Base-by-base conservation (phyloP, 2,329 filamentous ascomycete genomes). In the Atkinsonella texensis region DNA sequence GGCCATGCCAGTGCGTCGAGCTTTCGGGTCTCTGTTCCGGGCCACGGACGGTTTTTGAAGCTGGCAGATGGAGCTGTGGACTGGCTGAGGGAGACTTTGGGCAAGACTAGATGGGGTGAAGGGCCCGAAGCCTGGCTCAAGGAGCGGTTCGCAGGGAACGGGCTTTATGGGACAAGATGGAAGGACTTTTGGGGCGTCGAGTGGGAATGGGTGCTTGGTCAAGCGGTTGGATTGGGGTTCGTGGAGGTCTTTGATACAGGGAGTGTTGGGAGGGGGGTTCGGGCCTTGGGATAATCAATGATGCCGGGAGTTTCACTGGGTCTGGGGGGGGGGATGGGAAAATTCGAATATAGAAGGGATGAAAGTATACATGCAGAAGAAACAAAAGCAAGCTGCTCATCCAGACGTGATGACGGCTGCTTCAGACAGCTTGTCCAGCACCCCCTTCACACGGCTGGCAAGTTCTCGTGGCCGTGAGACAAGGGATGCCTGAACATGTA, bases 241-340 rank as follows among this genome's bases (percentile, higher is more conserved):
- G 75, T 89, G 4, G 85, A 90, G 65, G 68, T 87, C 13, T 90
- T 90, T 63, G 79, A 87, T 60, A 89, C 85, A 12, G 74, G 82
- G 13, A 85, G 80, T 59, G 83, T 89, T n/a, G 85, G 85, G 1
- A 73, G 77, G 54, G 85, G 80, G 11, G 75, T 87, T 53, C 73
- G 80, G 57, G 65, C 66, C 48, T 51, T 74, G 52, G 65, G 63
- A 54, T 55, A 8, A 8, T 28, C 5, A 46, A n/a, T 57, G 56
- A 46, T 18, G 10, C 33, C 13, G 33, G 9, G 13, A 35, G 33
- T 35, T 13, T 35, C 20, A n/a, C n/a, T n/a, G n/a, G n/a, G n/a
- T n/a, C n/a, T n/a, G n/a, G n/a, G n/a, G n/a, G n/a, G n/a, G n/a
- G n/a, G n/a, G n/a, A n/a, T n/a, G n/a, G n/a, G n/a, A n/a, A n/a